Base-by-base conservation (phyloP, 352 stramenopile genomes). In the Globisporangium parvum region DNA sequence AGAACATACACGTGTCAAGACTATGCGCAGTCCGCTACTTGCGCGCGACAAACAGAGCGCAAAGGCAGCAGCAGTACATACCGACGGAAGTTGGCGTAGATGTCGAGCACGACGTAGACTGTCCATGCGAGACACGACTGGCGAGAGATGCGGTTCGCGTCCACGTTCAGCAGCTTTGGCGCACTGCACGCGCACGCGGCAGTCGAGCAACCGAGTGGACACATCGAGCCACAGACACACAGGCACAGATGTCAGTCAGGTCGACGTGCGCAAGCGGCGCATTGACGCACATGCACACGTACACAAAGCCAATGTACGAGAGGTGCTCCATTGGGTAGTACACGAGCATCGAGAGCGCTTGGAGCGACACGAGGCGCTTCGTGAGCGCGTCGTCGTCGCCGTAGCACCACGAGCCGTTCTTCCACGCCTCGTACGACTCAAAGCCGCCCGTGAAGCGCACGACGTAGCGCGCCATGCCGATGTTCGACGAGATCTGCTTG, bases 301-400 rank as follows among this genome's bases (percentile, higher is more conserved):
- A 93, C 83, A 93, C 79, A 65, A 87, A 93, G 4, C 84, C 81
- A 33, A 93, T 59, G 60, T 90, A 93, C 49, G 84, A 89, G 35
- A 88, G 65, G 63, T 93, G 81, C 57, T 93, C 81, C 40, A 93
- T 65, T n/a, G 84, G 84, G 67, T 93, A 89, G 68, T 93, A 93
- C 10, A 86, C 60, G 39, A 93, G 60, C 84, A 93, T 93, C 20
- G 80, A 89, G 62, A 88, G 74, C 54, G 77, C 72, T 58, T 93
- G 79, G 6, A 88, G 55, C 45, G 61, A 74, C 46, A 91, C 84
- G 44, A 93, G 47, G 18, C 65, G 63, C 35, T 74, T 67, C 49
- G 88, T 60, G 59, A 76, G 57, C 14, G 82, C 77, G 60, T 84
- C 75, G 53, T 91, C 83, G 66, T 90, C 83, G 6, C 66, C 63